Evolutionary conservation across 352 stramenopile genomes (phyloP).

Genomic region (Pelagophyceae sp.): DNA sequence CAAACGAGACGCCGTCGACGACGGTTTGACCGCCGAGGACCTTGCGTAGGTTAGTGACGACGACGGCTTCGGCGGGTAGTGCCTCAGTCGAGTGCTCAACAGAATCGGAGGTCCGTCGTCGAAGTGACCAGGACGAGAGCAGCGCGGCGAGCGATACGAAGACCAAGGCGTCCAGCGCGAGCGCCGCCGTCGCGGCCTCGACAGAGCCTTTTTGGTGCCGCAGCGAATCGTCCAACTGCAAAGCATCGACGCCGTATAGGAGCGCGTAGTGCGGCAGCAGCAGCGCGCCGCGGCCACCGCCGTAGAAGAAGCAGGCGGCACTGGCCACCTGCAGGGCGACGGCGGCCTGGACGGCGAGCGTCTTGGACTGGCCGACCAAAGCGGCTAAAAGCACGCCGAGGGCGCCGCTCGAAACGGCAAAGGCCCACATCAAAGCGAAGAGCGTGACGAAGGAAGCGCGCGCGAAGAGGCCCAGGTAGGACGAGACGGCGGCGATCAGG

Average conservation of each 20-base stretch:
- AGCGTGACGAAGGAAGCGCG: neutral
- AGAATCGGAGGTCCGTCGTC: no score
- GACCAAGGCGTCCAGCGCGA: no score
- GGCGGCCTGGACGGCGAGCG: neutral
- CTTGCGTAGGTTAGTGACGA: no score
- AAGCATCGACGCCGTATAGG: neutral
- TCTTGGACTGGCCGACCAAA: slow-evolving; percentile 19
- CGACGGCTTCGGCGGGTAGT: no score
- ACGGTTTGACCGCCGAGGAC: slow-evolving; percentile 33
- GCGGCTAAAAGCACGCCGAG: slow-evolving; percentile 7
- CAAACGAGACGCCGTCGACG: slow-evolving; percentile 65
- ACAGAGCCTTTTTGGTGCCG: neutral
- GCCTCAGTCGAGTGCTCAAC: no score
- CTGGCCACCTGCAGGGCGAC: neutral
- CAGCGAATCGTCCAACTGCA: neutral
- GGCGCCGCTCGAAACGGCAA: neutral
- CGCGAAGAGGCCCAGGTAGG: slow-evolving; percentile 11
- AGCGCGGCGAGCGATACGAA: no score
- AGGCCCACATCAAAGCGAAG: slow-evolving; percentile 19
- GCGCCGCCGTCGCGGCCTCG: neutral
- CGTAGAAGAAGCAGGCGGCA: neutral
- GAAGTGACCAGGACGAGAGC: no score
- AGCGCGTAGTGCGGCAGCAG: no score
- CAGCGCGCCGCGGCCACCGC: no score
- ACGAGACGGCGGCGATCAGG: no score